Conservation (phyloP, 192 early-diverging fungal species). For the Umbelopsis ramanniana region DNA sequence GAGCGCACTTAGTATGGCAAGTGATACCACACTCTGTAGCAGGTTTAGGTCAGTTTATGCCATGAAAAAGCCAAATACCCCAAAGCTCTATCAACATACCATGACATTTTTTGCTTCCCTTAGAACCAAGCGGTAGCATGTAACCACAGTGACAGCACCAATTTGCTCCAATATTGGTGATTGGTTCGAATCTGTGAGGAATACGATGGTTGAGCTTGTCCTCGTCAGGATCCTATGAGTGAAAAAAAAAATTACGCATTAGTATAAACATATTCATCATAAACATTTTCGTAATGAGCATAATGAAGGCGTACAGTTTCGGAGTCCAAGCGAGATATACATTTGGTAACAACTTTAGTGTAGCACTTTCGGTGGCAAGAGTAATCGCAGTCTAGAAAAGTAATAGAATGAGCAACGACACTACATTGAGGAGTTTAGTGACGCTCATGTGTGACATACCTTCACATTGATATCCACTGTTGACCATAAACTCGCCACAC, state of each 20-base stretch:
- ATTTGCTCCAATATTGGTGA: constrained; percentile 81
- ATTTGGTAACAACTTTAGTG: constrained; percentile 83
- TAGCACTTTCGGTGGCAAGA: constrained; percentile 94
- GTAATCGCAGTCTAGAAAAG: constrained; percentile 81
- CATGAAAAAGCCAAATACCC: not conserved
- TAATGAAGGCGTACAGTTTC: constrained; percentile 46
- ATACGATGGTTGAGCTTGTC: constrained; percentile 88
- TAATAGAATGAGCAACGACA: not conserved
- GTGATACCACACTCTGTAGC: constrained; percentile 78
- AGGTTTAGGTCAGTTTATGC: not conserved
- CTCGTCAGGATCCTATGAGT: constrained; percentile 63
- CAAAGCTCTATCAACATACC: constrained; percentile 37
- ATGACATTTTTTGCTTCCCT: constrained; percentile 56
- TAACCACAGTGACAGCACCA: constrained; percentile 99
- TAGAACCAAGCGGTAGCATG: constrained; percentile 87
- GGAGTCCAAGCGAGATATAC: constrained; percentile 73
- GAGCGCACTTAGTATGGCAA: constrained; percentile 84
- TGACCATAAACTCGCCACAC: constrained; percentile 93
- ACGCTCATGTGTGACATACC: constrained; percentile 43
- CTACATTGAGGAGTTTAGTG: not conserved
- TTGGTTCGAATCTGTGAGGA: constrained; percentile 92
- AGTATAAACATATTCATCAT: not conserved
- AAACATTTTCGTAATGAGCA: not conserved
- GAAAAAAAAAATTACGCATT: not conserved
- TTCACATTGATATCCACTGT: constrained; percentile 92